phyloP scores from a whole-genome alignment of 257 asterid species.

The Ophiorrhiza pumila region DNA sequence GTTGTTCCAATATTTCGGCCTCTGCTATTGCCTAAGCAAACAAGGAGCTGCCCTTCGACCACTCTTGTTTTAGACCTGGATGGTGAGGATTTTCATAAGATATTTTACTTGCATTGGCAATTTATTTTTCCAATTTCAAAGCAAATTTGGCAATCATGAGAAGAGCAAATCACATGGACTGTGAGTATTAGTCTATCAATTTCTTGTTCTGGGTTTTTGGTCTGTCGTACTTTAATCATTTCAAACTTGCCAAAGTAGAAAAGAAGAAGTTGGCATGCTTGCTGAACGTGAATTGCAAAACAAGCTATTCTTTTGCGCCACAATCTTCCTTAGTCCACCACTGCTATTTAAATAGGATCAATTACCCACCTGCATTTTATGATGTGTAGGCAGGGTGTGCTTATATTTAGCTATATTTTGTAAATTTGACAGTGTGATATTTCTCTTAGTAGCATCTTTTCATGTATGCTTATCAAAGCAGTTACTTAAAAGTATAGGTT shows the following conservation, averaged over 20 bases:
- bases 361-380: background rate
- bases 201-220: background rate
- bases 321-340: background rate
- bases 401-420: background rate
- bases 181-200: background rate
- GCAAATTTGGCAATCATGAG: background rate
- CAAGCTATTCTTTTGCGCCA: background rate
- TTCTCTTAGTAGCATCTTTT: background rate
- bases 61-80: conserved; percentile 93
- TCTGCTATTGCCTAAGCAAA: conserved; percentile 74
- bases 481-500: background rate
- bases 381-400: background rate
- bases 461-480: background rate
- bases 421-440: background rate
- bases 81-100: conserved; percentile 43
- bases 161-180: background rate
- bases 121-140: background rate
- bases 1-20: conserved; percentile 88
- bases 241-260: background rate
- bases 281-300: background rate
- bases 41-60: conserved; percentile 95
- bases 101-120: background rate
- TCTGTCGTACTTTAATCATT: background rate
- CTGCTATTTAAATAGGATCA: background rate
- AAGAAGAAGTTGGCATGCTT: background rate